Conservation (phyloP, 2,329 filamentous ascomycete species). For the Alternaria sp. region DNA sequence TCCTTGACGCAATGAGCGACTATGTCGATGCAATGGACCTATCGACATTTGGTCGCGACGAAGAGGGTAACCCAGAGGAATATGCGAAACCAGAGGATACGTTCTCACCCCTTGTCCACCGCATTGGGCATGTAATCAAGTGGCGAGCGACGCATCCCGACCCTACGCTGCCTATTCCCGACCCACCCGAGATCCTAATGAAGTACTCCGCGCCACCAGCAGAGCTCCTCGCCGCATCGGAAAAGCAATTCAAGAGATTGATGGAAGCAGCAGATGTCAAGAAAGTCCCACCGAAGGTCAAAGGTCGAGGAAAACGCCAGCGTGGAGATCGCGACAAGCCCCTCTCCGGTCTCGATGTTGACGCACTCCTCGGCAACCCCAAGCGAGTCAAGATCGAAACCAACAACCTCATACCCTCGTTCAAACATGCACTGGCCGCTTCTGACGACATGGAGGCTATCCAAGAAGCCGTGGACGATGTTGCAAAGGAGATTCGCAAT, state of each 20-base stretch:
- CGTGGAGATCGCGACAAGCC: conserved; percentile 75
- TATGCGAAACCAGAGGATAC: conserved; percentile 81
- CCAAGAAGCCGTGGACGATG: conserved; percentile 72
- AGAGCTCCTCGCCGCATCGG: conserved; percentile 66
- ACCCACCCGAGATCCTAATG: conserved; percentile 57
- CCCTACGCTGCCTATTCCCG: conserved; percentile 65
- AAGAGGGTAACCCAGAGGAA: conserved; percentile 69
- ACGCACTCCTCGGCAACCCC: conserved; percentile 73
- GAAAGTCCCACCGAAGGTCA: conserved; percentile 78
- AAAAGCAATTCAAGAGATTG: conserved; percentile 66
- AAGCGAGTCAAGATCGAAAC: conserved; percentile 64
- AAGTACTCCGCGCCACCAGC: conserved; percentile 76
- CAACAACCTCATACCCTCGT: conserved; percentile 85
- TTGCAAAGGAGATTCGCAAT: conserved; percentile 72
- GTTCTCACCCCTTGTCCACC: conserved; percentile 85
- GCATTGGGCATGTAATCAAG: conserved; percentile 84
- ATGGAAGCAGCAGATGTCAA: conserved; percentile 79
- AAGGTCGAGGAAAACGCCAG: conserved; percentile 68
- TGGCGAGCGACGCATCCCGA: conserved; percentile 79
- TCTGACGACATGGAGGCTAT: conserved; percentile 68
- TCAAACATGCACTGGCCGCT: conserved; percentile 76
- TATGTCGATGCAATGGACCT: conserved; percentile 96
- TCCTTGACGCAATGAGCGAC: conserved; percentile 82
- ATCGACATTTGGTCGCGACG: conserved; percentile 71
- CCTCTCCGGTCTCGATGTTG: conserved; percentile 86